Evolutionary conservation across 345 rosid genomes (phyloP).

Genomic region (Citrus inodora): DNA sequence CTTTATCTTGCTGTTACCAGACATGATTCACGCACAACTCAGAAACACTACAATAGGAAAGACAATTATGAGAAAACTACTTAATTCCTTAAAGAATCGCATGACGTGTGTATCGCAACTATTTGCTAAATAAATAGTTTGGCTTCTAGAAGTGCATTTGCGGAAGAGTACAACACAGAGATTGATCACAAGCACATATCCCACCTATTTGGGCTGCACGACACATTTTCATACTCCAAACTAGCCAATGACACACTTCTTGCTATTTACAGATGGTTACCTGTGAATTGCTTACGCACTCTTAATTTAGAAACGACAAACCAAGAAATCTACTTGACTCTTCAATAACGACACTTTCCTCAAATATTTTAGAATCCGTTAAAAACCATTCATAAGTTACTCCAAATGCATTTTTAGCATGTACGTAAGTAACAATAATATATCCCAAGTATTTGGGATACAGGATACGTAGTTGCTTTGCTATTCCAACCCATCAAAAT

Average conservation of each 20-base stretch:
- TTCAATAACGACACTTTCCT: background rate
- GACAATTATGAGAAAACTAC: background rate
- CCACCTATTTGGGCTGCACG: background rate
- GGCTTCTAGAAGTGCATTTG: background rate
- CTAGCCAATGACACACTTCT: background rate
- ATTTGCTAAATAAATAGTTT: background rate
- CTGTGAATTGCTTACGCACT: background rate
- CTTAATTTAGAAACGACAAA: background rate
- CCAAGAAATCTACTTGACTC: background rate
- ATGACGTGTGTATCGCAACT: background rate
- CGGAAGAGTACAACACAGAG: background rate
- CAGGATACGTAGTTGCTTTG: background rate
- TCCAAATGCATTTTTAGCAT: background rate
- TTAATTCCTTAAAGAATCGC: background rate
- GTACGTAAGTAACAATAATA: background rate
- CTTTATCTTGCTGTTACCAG: background rate
- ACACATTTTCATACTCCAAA: background rate
- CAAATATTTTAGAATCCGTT: background rate
- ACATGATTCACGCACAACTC: background rate
- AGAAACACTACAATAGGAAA: background rate
- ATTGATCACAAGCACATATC: background rate
- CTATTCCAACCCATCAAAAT: background rate
- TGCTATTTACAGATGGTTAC: background rate
- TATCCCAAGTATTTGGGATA: background rate
- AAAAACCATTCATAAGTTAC: background rate